Percentiles rank a stretch among this genome's conserved stretches.
Evolutionary conservation across 306 rosid species (phyloP).

Genomic region (Betula pendula): DNA sequence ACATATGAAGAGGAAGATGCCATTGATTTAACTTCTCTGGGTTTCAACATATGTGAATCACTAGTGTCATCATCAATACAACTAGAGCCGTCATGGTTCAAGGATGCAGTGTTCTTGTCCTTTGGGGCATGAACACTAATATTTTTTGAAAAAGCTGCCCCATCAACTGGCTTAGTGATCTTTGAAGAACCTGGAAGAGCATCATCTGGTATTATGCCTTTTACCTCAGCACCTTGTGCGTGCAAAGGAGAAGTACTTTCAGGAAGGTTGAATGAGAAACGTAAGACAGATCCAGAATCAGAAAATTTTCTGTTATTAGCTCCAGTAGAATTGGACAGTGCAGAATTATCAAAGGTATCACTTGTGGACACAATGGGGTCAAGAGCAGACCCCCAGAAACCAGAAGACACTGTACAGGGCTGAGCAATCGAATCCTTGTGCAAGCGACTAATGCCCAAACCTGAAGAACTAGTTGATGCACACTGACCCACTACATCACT

Average conservation of each 20-base stretch:
- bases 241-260: conserved; percentile 38
- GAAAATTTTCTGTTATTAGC: conserved; percentile 30
- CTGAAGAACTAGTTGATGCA: conserved; percentile 33
- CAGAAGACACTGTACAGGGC: conserved; percentile 48
- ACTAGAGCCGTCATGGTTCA: conserved; percentile 33
- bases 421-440: conserved; percentile 37
- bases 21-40: conserved; percentile 43
- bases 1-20: conserved; percentile 31
- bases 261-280: conserved; percentile 37
- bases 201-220: conserved; percentile 27
- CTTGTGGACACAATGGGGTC: conserved; percentile 31
- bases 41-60: conserved; percentile 30
- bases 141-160: conserved; percentile 38
- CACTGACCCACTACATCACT: conserved; percentile 35
- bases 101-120: conserved; percentile 30
- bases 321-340: conserved; percentile 31
- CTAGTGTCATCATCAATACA: conserved; percentile 18
- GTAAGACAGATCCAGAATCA: conserved; percentile 40
- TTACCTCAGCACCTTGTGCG: conserved; percentile 33
- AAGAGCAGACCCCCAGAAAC: conserved; percentile 67
- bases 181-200: conserved; percentile 28
- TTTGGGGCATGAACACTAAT: conserved; percentile 26
- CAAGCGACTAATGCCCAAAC: conserved; percentile 14
- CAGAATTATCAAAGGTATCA: conserved; percentile 25
- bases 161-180: conserved; percentile 29